phyloP scores from a whole-genome alignment of 2,329 filamentous ascomycete genomes.

The Trichophyton schoenleinii region DNA sequence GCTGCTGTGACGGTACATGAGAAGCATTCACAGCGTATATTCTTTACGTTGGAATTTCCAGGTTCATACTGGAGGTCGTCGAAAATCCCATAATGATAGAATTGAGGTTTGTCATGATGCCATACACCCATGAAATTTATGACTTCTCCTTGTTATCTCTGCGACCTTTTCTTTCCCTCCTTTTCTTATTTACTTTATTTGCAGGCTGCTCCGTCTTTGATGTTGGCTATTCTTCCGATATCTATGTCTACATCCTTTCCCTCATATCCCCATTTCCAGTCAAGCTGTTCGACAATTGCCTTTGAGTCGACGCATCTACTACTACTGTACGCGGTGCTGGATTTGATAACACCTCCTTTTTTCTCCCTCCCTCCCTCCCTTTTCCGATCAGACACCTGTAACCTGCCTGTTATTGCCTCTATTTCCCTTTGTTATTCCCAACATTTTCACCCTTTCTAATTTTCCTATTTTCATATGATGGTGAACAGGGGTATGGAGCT shows the following conservation, averaged over 20 bases:
- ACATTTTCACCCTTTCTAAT: not conserved
- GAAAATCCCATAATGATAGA: not conserved
- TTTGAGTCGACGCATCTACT: not conserved
- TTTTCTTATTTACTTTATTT: not conserved
- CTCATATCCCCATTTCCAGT: not conserved
- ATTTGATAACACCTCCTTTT: not conserved
- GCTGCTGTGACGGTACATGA: not conserved
- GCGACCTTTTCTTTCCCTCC: no score
- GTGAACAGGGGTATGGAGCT: constrained; percentile 2
- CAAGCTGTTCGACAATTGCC: not conserved
- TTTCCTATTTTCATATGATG: not conserved
- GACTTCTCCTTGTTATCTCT: not conserved
- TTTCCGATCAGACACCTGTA: not conserved
- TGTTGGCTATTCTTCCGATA: not conserved
- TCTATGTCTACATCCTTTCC: not conserved
- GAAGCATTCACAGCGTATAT: no score
- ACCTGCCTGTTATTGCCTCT: not conserved
- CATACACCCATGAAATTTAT: not conserved
- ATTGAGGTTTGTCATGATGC: not conserved
- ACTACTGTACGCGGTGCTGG: not conserved
- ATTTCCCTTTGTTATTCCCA: not conserved
- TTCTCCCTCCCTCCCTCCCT: not conserved
- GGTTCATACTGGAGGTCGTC: not conserved
- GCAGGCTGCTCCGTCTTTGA: not conserved
- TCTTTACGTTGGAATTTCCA: not conserved